Percentiles rank a stretch among this genome's conserved stretches.
phyloP scores from a whole-genome alignment of 2,329 filamentous ascomycete genomes.

The Sordariomycetes sp. region DNA sequence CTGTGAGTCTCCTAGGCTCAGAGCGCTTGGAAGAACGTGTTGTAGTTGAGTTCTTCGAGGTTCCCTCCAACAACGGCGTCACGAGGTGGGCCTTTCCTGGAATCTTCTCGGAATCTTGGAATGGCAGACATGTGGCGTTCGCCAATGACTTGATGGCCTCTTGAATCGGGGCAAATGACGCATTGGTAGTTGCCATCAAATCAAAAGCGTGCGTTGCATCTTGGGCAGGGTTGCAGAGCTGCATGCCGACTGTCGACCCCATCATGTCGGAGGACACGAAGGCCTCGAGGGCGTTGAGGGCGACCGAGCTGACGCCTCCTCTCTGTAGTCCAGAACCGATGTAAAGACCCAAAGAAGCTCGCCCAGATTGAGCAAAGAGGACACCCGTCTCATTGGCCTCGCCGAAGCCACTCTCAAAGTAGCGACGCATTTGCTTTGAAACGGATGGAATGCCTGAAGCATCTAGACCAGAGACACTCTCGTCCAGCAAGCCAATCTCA shows the following conservation, averaged over 20 bases:
- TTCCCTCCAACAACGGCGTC: slow-evolving; percentile 9
- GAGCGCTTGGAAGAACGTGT: slow-evolving; percentile 41
- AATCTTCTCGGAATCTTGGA: slow-evolving; percentile 9
- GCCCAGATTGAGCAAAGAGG: slow-evolving; percentile 18
- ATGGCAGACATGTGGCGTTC: slow-evolving; percentile 16
- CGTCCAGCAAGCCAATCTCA: slow-evolving; percentile 17
- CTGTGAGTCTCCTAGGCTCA: neutral
- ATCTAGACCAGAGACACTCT: slow-evolving; percentile 9
- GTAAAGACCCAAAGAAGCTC: slow-evolving; percentile 22
- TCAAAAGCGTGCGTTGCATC: slow-evolving; percentile 22
- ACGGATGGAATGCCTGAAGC: slow-evolving; percentile 12
- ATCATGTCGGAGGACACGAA: slow-evolving; percentile 11
- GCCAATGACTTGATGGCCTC: slow-evolving; percentile 17
- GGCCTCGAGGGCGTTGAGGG: slow-evolving; percentile 17
- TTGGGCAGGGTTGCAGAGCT: slow-evolving; percentile 21
- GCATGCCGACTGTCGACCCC: slow-evolving; percentile 21
- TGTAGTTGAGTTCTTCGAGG: neutral
- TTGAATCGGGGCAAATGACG: slow-evolving; percentile 19
- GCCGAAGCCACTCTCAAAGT: slow-evolving; percentile 14
- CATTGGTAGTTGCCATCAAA: slow-evolving; percentile 20
- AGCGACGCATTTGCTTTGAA: slow-evolving; percentile 17
- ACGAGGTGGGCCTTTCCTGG: slow-evolving; percentile 12
- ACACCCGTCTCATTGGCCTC: slow-evolving; percentile 11
- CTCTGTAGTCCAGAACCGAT: slow-evolving; percentile 20
- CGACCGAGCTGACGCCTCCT: slow-evolving; percentile 14